Conservation (phyloP, 768 basidiomycete species). For the Lentinula sp. region DNA sequence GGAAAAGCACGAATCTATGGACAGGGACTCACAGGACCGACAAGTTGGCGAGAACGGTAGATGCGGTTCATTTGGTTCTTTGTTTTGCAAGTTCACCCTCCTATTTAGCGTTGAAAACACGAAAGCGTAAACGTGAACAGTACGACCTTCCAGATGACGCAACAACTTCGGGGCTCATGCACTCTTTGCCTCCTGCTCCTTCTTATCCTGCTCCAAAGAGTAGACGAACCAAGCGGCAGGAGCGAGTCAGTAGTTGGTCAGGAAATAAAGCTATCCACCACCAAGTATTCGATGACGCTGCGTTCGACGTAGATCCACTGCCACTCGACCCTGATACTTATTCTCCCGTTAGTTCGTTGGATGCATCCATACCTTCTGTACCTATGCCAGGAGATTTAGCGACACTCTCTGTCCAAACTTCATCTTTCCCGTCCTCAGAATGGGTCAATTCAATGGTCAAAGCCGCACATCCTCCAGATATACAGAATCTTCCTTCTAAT, state of each 20-base stretch:
- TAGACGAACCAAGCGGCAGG: background rate
- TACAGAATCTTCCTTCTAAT: constrained; percentile 8
- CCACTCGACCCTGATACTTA: background rate
- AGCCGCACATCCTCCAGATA: constrained; percentile 12
- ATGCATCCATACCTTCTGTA: background rate
- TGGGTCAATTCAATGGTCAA: constrained; percentile 40
- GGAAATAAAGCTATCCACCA: background rate
- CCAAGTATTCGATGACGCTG: constrained; percentile 4
- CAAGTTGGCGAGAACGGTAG: background rate
- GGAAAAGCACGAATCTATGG: background rate
- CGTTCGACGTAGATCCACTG: constrained; percentile 7
- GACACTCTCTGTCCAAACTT: background rate
- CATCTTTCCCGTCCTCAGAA: constrained; percentile 10
- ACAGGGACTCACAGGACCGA: background rate
- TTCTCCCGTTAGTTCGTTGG: background rate
- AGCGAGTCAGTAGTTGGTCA: background rate
- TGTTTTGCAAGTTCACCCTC: background rate
- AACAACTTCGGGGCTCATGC: background rate
- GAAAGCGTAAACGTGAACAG: constrained; percentile 6
- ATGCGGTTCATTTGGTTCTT: background rate
- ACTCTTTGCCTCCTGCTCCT: background rate
- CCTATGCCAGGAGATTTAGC: background rate
- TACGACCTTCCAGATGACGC: background rate
- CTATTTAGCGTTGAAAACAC: constrained; percentile 1
- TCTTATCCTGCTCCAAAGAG: background rate